Conservation (phyloP, 371 early-diverging fungal species). For the Mucor circinelloides region DNA sequence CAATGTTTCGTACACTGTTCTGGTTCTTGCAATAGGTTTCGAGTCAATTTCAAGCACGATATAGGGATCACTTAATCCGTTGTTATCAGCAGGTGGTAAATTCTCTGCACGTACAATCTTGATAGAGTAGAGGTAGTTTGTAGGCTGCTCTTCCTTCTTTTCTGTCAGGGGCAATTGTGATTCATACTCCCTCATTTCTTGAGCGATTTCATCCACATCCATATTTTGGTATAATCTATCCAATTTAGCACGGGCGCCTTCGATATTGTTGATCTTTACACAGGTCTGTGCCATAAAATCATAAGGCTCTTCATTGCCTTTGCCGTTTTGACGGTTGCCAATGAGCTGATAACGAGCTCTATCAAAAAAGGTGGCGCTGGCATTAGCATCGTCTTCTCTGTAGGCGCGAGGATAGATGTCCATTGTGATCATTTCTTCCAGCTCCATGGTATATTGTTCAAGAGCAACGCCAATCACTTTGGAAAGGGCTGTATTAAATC, state of each 20-base stretch:
- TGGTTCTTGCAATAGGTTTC: slow-evolving; percentile 60
- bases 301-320: slow-evolving; percentile 39
- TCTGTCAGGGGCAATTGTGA: slow-evolving; percentile 16
- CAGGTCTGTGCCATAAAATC: slow-evolving; percentile 66
- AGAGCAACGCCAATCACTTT: slow-evolving; percentile 61
- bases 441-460: slow-evolving; percentile 51
- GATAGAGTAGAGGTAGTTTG: slow-evolving; percentile 56
- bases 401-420: slow-evolving; percentile 38
- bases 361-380: slow-evolving; percentile 35
- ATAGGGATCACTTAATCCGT: slow-evolving; percentile 72
- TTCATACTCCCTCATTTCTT: slow-evolving; percentile 48
- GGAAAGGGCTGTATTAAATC: slow-evolving; percentile 71
- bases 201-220: slow-evolving; percentile 66
- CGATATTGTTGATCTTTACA: slow-evolving; percentile 69
- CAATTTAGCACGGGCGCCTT: slow-evolving; percentile 62
- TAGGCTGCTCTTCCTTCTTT: slow-evolving; percentile 18
- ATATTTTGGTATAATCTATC: slow-evolving; percentile 66
- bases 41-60: slow-evolving; percentile 68
- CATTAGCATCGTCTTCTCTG: slow-evolving; percentile 15
- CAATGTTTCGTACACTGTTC: slow-evolving; percentile 69
- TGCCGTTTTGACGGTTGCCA: slow-evolving; percentile 34
- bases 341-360: slow-evolving; percentile 42
- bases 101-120: slow-evolving; percentile 64
- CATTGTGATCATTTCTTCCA: slow-evolving; percentile 44
- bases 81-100: slow-evolving; percentile 55